phyloP scores from a whole-genome alignment of 2,329 filamentous ascomycete species.

The Diaporthe longicolla region DNA sequence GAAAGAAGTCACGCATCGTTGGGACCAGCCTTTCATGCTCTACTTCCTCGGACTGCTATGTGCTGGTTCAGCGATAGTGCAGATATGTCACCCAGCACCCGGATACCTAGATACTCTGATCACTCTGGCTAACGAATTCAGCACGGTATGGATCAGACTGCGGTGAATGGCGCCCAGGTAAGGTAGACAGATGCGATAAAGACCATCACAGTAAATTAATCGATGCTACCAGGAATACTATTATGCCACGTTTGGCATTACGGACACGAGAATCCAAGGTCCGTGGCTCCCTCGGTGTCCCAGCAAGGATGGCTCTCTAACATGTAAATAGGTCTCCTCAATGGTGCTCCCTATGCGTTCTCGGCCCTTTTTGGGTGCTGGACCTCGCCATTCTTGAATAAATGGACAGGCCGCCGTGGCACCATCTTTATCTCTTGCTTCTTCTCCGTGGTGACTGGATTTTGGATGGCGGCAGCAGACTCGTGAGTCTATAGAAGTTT shows the following conservation, averaged over 20 bases:
- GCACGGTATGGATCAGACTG: conserved; percentile 23
- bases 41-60: conserved; percentile 61
- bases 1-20: conserved; percentile 76
- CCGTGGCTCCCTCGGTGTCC: too few relatives aligned
- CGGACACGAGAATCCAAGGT: neutral
- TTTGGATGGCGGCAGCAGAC: conserved; percentile 28
- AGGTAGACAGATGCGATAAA: neutral
- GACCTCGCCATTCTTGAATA: conserved; percentile 64
- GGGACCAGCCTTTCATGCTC: conserved; percentile 73
- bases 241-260: conserved; percentile 5
- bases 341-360: neutral
- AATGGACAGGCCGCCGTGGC: conserved; percentile 72
- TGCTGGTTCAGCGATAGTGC: conserved; percentile 24
- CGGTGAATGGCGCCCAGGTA: conserved; percentile 24
- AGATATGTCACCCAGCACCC: conserved; percentile 7
- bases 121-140: neutral
- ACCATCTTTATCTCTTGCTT: conserved; percentile 71
- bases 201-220: neutral
- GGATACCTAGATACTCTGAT: neutral
- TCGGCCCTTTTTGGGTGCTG: conserved; percentile 46
- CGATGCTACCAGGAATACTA: conserved; percentile 10
- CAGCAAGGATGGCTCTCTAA: neutral
- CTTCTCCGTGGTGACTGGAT: conserved; percentile 16
- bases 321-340: neutral
- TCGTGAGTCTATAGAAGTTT: conserved; percentile 53